Conservation (phyloP, 257 asterid genomes). For the Solanum etuberosum region DNA sequence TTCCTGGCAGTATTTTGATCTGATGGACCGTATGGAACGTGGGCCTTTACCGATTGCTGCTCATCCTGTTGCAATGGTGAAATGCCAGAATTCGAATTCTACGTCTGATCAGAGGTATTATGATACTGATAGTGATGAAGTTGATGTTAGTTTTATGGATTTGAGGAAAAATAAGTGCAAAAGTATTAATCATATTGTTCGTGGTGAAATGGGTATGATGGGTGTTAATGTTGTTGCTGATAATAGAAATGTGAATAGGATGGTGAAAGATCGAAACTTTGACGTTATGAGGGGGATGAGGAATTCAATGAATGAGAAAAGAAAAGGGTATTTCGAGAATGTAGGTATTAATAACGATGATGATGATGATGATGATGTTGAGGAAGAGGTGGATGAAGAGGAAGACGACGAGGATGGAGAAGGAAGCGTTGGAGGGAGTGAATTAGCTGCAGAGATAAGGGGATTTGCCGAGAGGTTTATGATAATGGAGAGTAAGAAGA, state of each 20-base stretch:
- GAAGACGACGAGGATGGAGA: slow-evolving; percentile 19
- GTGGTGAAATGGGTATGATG: slow-evolving; percentile 9
- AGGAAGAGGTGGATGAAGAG: slow-evolving; percentile 14
- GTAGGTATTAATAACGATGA: slow-evolving; percentile 20
- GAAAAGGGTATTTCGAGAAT: slow-evolving; percentile 17
- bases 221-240: background rate
- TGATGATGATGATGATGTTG: slow-evolving; percentile 8
- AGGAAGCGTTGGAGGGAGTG: slow-evolving; percentile 28
- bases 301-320: slow-evolving; percentile 25
- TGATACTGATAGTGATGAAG: slow-evolving; percentile 40
- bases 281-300: slow-evolving; percentile 9
- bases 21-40: slow-evolving; percentile 81
- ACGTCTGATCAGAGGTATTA: background rate
- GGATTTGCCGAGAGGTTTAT: slow-evolving; percentile 70
- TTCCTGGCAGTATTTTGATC: slow-evolving; percentile 76
- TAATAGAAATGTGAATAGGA: slow-evolving; percentile 3
- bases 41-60: slow-evolving; percentile 67
- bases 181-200: slow-evolving; percentile 40
- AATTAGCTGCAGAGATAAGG: slow-evolving; percentile 59
- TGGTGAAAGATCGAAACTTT: slow-evolving; percentile 5
- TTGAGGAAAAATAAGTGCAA: slow-evolving; percentile 32
- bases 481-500: slow-evolving; percentile 71
- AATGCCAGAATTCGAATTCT: slow-evolving; percentile 10
- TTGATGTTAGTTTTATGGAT: slow-evolving; percentile 15
- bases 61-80: slow-evolving; percentile 38